Percentiles rank a stretch among this genome's conserved stretches.
Conservation (phyloP, 352 stramenopile genomes). For the Pythium pectinolyticum region DNA sequence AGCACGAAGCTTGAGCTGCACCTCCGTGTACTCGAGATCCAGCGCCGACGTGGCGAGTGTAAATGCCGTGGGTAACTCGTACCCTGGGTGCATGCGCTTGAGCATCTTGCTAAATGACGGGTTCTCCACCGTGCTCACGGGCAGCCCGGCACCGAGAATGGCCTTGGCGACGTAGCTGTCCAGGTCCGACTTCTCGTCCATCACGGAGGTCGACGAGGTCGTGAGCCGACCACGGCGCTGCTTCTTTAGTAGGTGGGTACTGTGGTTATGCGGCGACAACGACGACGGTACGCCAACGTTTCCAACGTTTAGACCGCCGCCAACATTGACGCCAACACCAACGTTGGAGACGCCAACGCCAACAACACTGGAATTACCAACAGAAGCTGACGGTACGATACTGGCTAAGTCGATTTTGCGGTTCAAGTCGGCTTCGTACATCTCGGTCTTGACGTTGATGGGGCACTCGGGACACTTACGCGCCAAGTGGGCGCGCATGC, state of each 20-base stretch:
- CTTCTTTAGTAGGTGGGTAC: slow-evolving; percentile 30
- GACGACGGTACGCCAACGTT: background rate
- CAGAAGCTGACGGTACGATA: slow-evolving; percentile 15
- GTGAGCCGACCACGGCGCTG: slow-evolving; percentile 24
- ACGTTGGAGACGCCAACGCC: background rate
- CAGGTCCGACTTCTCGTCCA: slow-evolving; percentile 57
- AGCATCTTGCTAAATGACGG: slow-evolving; percentile 60
- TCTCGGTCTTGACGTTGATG: slow-evolving; percentile 44
- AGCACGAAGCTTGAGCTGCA: slow-evolving; percentile 56
- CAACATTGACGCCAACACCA: background rate
- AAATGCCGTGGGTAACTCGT: slow-evolving; percentile 53
- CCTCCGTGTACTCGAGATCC: slow-evolving; percentile 61
- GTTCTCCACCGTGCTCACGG: slow-evolving; percentile 60
- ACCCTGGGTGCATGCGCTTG: slow-evolving; percentile 53
- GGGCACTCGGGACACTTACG: slow-evolving; percentile 59
- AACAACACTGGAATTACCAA: background rate
- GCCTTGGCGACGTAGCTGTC: slow-evolving; percentile 60
- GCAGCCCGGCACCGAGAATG: slow-evolving; percentile 50
- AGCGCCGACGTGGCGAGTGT: slow-evolving; percentile 49
- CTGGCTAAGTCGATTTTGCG: slow-evolving; percentile 34
- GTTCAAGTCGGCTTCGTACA: slow-evolving; percentile 45
- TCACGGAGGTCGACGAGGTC: slow-evolving; percentile 14
- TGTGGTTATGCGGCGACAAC: slow-evolving; percentile 8
- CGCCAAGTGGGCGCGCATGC: slow-evolving; percentile 67
- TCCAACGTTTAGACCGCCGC: background rate